Evolutionary conservation across 2,329 filamentous ascomycete species (phyloP).

Genomic region (Elsinoe necatrix): DNA sequence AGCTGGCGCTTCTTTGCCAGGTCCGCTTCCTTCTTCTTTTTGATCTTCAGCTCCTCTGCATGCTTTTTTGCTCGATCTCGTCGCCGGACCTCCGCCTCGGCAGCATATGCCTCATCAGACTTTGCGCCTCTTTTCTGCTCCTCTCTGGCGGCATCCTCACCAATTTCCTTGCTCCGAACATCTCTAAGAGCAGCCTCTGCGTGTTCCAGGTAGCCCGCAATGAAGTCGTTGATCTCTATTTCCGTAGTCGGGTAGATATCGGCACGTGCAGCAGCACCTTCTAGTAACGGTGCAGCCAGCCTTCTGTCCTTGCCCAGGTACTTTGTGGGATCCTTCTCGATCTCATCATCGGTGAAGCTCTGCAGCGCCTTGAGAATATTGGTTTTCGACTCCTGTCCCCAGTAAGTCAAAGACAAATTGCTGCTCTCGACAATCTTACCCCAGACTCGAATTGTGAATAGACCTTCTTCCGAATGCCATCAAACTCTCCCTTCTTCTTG

Average conservation of each 20-base stretch:
- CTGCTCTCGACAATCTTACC: conserved; percentile 40
- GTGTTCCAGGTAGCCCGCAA: conserved; percentile 53
- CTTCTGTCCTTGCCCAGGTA: conserved; percentile 65
- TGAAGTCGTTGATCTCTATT: conserved; percentile 56
- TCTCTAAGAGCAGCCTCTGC: conserved; percentile 64
- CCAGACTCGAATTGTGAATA: conserved; percentile 66
- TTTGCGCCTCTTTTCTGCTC: conserved; percentile 60
- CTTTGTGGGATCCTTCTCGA: conserved; percentile 60
- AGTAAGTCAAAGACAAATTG: neutral
- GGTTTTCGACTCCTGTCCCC: conserved; percentile 56
- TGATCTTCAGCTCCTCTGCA: conserved; percentile 51
- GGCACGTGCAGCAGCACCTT: conserved; percentile 67
- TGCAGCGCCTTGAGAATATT: conserved; percentile 34
- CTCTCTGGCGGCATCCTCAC: conserved; percentile 56
- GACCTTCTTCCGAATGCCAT: conserved; percentile 65
- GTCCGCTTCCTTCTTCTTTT: conserved; percentile 51
- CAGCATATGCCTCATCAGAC: conserved; percentile 64
- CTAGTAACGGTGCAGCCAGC: conserved; percentile 66
- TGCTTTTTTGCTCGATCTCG: conserved; percentile 54
- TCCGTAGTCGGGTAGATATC: conserved; percentile 67
- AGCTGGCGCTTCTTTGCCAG: conserved; percentile 49
- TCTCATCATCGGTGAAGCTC: conserved; percentile 59
- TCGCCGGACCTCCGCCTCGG: conserved; percentile 54
- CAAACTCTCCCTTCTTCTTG: conserved; percentile 80
- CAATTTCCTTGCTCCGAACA: conserved; percentile 59